Evolutionary conservation across 2,329 filamentous ascomycete species (phyloP), one percentile per base, ranked within the genome.

Genomic region (Pseudomassariella vexata): DNA sequence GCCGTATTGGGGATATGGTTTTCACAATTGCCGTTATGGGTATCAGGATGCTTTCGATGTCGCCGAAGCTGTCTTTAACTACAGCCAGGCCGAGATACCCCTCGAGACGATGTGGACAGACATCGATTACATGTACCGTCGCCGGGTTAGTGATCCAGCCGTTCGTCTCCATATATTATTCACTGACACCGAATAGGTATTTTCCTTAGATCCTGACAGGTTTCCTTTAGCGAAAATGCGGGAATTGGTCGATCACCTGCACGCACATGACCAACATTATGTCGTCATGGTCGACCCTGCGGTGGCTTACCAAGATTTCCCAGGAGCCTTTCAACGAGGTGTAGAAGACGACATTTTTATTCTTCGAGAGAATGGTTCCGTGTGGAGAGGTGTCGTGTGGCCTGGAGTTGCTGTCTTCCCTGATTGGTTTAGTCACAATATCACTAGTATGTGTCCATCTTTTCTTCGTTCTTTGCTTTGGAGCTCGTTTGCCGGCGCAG

Each of bases 281-380:
- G 70, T 86, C 19, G 60, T 89, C 28, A 92, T 92, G 76, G 81
- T 90, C 1, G 85, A 92, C 44, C 81, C 82, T 3, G 76, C 76
- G 2, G 65, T 70, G 12, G 65, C 70, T 21, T 70, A 70, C 38
- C 58, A 57, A 16, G 65, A 76, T 40, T 66, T 62, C 36, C 53
- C 57, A 0, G 39, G 34, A 0, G 46, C 63, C 1, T 59, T 66
- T 24, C 48, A 62, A 9, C 53, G 55, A 3, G 68, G 68, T 5
- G 50, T 64, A 4, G 48, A 60, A 45, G 45, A 64, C 20, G 57
- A 62, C 31, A 51, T 69, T 35, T 75, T 70, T 46, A 50, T 74
- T 10, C 58, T 63, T 25, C 58, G 63, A 6, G 46, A 52, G 22
- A 79, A 86, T 44, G 81, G 72, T 7, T 69, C 67, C 1, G 56